Conservation (phyloP, 495 filamentous ascomycete genomes). For the Terfezia claveryi region DNA sequence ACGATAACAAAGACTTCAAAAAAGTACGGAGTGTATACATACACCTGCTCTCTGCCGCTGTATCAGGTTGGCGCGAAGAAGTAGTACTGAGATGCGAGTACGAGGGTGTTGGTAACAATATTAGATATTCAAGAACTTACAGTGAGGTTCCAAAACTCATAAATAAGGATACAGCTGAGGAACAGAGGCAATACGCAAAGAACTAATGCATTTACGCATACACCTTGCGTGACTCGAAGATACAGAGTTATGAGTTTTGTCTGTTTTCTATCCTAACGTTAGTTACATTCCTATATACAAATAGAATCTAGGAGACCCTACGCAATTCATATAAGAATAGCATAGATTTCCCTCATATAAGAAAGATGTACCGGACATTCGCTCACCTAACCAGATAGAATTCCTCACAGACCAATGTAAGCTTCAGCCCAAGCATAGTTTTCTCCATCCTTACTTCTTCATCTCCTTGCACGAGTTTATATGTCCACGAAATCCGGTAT, state of each 20-base stretch:
- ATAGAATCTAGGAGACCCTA: slow-evolving; percentile 2
- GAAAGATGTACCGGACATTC: not conserved
- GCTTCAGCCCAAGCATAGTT: slow-evolving; percentile 12
- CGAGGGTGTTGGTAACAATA: slow-evolving; percentile 18
- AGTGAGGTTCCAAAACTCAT: slow-evolving; percentile 10
- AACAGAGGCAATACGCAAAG: slow-evolving; percentile 14
- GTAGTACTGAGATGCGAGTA: slow-evolving; percentile 15
- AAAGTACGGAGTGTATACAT: slow-evolving; percentile 13
- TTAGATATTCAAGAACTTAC: slow-evolving; percentile 10
- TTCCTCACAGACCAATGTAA: slow-evolving; percentile 14
- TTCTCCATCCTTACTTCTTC: slow-evolving; percentile 7
- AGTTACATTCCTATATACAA: too few species aligned
- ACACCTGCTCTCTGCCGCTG: slow-evolving; percentile 11
- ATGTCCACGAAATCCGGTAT: slow-evolving; percentile 9
- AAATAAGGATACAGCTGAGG: slow-evolving; percentile 13
- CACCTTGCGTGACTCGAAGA: slow-evolving; percentile 12
- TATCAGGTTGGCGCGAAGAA: slow-evolving; percentile 14
- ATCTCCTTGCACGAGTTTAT: slow-evolving; percentile 1
- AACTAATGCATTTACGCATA: slow-evolving; percentile 11
- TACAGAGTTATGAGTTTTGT: slow-evolving; percentile 15
- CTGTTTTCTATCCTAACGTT: slow-evolving; percentile 6
- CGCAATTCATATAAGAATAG: slow-evolving; percentile 18
- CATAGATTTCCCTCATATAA: slow-evolving; percentile 4
- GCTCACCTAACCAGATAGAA: slow-evolving; percentile 9
- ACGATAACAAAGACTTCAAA: slow-evolving; percentile 18